Conservation (phyloP, 306 rosid species). For the Crataegus laevigata region DNA sequence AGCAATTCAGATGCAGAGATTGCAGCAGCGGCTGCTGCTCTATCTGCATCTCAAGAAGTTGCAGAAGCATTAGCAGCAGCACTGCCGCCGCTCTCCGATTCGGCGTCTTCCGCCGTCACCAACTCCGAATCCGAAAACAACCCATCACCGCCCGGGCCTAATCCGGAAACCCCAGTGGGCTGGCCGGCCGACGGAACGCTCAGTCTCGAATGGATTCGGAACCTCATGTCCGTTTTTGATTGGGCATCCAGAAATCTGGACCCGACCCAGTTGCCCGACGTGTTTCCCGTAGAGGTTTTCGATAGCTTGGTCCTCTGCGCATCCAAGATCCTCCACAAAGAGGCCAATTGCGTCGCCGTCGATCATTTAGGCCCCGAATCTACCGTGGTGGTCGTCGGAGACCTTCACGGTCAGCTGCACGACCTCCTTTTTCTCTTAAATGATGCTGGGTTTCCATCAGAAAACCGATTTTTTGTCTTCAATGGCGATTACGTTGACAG, state of each 20-base stretch:
- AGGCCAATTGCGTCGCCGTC: constrained; percentile 57
- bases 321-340: constrained; percentile 78
- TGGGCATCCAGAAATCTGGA: constrained; percentile 57
- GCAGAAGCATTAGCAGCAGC: not conserved
- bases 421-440: constrained; percentile 59
- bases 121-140: not conserved
- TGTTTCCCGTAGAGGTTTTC: constrained; percentile 55
- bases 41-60: not conserved
- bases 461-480: constrained; percentile 54
- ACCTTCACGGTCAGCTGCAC: constrained; percentile 75
- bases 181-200: constrained; percentile 59
- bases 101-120: not conserved
- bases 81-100: not conserved
- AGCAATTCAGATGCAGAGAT: not conserved
- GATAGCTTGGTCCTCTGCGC: constrained; percentile 60
- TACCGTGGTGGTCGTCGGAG: constrained; percentile 53
- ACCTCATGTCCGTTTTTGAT: constrained; percentile 51
- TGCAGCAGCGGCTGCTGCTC: not conserved
- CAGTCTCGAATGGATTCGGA: constrained; percentile 49
- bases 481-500: constrained; percentile 90
- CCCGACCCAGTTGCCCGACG: constrained; percentile 48
- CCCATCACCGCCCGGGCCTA: constrained; percentile 21
- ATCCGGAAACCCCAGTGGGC: constrained; percentile 32
- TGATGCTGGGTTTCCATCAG: constrained; percentile 61
- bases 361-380: constrained; percentile 30